Conservation (phyloP, 805 yeast species). For the Candida taoyuanica region DNA sequence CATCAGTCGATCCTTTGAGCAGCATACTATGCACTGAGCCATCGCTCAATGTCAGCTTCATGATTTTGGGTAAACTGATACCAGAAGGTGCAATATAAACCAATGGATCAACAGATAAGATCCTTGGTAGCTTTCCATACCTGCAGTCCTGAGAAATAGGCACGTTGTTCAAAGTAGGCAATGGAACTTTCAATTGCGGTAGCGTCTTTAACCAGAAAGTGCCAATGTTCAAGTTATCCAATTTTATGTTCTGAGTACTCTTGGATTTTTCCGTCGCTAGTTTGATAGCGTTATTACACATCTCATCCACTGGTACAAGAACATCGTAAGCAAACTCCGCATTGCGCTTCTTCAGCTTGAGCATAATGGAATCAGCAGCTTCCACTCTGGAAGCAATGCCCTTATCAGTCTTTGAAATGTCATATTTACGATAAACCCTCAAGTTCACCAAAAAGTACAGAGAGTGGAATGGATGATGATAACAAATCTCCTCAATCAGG, state of each 20-base stretch:
- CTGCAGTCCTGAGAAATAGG: conserved; percentile 37
- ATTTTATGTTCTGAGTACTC: conserved; percentile 17
- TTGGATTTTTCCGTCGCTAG: conserved; percentile 45
- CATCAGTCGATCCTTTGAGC: conserved; percentile 85
- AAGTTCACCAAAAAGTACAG: conserved; percentile 60
- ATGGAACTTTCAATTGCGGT: conserved; percentile 47
- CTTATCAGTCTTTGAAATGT: conserved; percentile 31
- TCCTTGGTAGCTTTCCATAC: conserved; percentile 44
- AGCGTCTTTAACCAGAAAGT: conserved; percentile 55
- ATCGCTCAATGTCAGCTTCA: conserved; percentile 46
- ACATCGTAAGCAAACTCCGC: conserved; percentile 26
- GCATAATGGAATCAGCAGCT: conserved; percentile 50
- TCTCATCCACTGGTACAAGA: conserved; percentile 41
- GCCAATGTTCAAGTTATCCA: conserved; percentile 37
- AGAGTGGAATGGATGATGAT: conserved; percentile 68
- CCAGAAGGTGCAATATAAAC: conserved; percentile 76
- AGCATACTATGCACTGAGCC: conserved; percentile 59
- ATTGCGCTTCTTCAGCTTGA: conserved; percentile 29
- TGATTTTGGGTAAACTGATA: conserved; percentile 80
- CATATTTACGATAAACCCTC: conserved; percentile 37
- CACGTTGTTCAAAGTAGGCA: conserved; percentile 57
- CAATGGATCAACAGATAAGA: conserved; percentile 40
- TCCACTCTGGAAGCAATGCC: conserved; percentile 41
- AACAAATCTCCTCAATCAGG: conserved; percentile 43
- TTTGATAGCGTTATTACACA: conserved; percentile 47